A percentile compares a stretch with the other conserved stretches of the same genome.
Conservation (phyloP, 2,329 filamentous ascomycete species). For the Fusarium pilosicola region DNA sequence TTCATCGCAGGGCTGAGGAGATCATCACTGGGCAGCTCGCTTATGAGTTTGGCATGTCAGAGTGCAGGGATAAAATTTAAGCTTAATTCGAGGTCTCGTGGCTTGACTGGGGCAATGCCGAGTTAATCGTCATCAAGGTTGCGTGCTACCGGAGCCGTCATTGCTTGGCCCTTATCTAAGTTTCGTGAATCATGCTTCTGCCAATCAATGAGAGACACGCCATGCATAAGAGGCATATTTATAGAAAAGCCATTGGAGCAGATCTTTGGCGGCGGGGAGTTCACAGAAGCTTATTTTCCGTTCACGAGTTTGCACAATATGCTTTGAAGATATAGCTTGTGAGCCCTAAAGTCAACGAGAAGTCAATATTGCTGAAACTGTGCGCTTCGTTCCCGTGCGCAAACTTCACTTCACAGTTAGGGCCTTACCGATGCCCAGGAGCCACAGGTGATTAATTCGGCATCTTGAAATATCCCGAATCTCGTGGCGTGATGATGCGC, state of each 20-base stretch:
- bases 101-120: neutral
- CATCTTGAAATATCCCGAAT: neutral
- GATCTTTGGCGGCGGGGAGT: neutral
- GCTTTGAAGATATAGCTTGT: neutral
- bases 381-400: too few relatives aligned
- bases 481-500: neutral
- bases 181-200: neutral
- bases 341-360: neutral
- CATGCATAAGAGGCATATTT: neutral
- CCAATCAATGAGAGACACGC: constrained; percentile 16
- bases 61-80: neutral
- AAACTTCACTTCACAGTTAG: neutral
- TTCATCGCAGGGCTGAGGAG: constrained; percentile 1
- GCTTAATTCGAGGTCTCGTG: constrained; percentile 1
- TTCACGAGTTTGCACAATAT: fast-evolving
- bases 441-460: neutral
- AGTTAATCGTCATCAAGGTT: neutral
- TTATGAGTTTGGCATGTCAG: neutral
- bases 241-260: constrained; percentile 9
- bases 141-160: neutral
- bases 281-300: neutral
- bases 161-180: constrained; percentile 19
- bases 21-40: neutral
- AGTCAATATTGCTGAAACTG: neutral
- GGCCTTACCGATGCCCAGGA: too few relatives aligned